Percentiles rank a stretch among this genome's conserved stretches.
Evolutionary conservation across 2,329 filamentous ascomycete genomes (phyloP).

Genomic region (Colletotrichum navitas): DNA sequence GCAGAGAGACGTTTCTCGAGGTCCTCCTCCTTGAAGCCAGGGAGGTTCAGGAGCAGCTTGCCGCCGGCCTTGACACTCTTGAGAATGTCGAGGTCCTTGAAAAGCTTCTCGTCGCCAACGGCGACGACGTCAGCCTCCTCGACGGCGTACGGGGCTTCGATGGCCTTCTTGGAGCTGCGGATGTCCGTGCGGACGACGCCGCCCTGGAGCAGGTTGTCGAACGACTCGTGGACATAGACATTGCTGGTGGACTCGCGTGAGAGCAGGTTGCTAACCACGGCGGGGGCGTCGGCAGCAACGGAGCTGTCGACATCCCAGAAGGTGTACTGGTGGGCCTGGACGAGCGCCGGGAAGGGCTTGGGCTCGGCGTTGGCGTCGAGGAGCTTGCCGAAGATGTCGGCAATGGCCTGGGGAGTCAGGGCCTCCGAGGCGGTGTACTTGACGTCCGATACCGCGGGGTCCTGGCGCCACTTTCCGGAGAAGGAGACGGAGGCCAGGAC

Average conservation of each 20-base stretch:
- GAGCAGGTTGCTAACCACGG: constrained; percentile 68
- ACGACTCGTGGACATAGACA: constrained; percentile 71
- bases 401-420: constrained; percentile 68
- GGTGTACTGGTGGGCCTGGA: constrained; percentile 83
- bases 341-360: constrained; percentile 56
- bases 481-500: constrained; percentile 89
- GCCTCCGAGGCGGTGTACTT: constrained; percentile 84
- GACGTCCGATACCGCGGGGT: constrained; percentile 80
- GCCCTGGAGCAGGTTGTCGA: constrained; percentile 77
- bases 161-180: constrained; percentile 82
- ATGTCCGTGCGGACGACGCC: constrained; percentile 88
- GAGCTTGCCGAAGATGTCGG: constrained; percentile 62
- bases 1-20: constrained; percentile 86
- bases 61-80: constrained; percentile 77
- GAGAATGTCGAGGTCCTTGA: constrained; percentile 82
- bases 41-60: constrained; percentile 80
- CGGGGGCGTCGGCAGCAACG: constrained; percentile 72
- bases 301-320: constrained; percentile 95
- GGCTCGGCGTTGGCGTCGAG: constrained; percentile 65
- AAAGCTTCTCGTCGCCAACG: constrained; percentile 80
- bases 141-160: constrained; percentile 87
- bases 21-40: constrained; percentile 87
- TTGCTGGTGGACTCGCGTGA: constrained; percentile 80
- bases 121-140: constrained; percentile 83
- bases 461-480: constrained; percentile 72